Base-by-base conservation (phyloP, 2,329 filamentous ascomycete genomes). In the Colletotrichum tamarilloi region DNA sequence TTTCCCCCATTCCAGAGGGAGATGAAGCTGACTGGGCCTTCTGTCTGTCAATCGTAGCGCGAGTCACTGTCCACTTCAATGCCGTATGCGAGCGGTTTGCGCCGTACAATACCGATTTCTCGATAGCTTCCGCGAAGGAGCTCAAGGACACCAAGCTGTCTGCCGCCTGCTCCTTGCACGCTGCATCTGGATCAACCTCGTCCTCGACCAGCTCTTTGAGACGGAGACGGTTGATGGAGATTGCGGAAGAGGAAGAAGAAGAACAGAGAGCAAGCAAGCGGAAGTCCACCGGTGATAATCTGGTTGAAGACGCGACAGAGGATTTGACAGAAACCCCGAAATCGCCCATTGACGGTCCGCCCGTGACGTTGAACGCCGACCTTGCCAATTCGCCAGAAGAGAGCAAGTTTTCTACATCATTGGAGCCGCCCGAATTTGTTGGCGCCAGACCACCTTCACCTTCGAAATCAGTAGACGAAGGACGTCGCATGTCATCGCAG, bases 241-340 rank as follows among this genome's bases (percentile, higher is more conserved):
- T 98, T 80, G 92, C 93, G n/a, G 97, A 98, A 83, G 94, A 97
- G 84, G 94, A 93, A 67, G 95, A 97, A 79, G 95, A 97, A 78
- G 91, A 92, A 73, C 85, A 88, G 72, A 83, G 89, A 75, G 86
- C 90, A 32, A 84, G 84, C 55, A 92, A 91, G 78, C 85, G 90
- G 67, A 87, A 92, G 78, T 91, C 88, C 2, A 82, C 88, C 8
- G 85, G 87, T 7, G 86, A 89, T 77, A 82, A 83, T 60, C 69
- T 77, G 65, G 71, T 77, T 12, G 64, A 68, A 35, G 35, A n/a
- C 16, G 62, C 72, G 38, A 77, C 78, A 62, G 78, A 77, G 35
- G 77, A 79, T 22, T 74, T 77, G 26, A 75, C 78, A 12, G 74
- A 78, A 46, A 75, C 78, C 5, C 75, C 80, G 30, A 77, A 79